A percentile compares a stretch with the other conserved stretches of the same genome.
Evolutionary conservation across 768 basidiomycete genomes (phyloP).

Genomic region (Termitomyces sp.): DNA sequence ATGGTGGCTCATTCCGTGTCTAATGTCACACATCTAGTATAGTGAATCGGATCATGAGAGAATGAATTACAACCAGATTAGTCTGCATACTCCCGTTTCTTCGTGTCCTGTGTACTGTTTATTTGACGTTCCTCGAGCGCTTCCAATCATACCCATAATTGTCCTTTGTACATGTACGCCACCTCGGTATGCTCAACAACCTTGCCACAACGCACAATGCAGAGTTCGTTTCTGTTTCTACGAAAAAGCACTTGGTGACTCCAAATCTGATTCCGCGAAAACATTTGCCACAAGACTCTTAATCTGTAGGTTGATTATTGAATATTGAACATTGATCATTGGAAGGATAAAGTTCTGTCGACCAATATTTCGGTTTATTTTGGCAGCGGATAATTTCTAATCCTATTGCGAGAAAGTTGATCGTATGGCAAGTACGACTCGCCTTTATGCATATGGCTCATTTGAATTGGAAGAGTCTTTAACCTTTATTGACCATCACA

Average conservation of each 20-base stretch:
- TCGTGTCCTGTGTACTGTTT: neutral
- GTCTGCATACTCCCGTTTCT: slow-evolving; percentile 30
- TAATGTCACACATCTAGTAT: slow-evolving; percentile 50
- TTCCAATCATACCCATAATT: slow-evolving; percentile 58
- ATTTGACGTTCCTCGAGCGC: slow-evolving; percentile 55
- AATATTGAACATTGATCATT: slow-evolving; percentile 47
- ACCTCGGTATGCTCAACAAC: slow-evolving; percentile 54
- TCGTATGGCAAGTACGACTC: too few species aligned
- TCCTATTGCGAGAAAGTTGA: too few species aligned
- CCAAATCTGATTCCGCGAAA: slow-evolving; percentile 40
- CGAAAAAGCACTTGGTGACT: slow-evolving; percentile 54
- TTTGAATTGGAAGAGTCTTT: too few species aligned
- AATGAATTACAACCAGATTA: slow-evolving; percentile 73
- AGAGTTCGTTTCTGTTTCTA: slow-evolving; percentile 80
- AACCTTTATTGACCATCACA: too few species aligned
- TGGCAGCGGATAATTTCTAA: slow-evolving; percentile 7
- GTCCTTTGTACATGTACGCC: slow-evolving; percentile 49
- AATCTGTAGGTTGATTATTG: slow-evolving; percentile 34
- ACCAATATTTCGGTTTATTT: slow-evolving; percentile 54
- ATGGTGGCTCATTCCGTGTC: slow-evolving; percentile 40
- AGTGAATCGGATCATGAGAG: slow-evolving; percentile 48
- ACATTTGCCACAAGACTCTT: slow-evolving; percentile 46
- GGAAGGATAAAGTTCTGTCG: slow-evolving; percentile 86
- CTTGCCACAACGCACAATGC: slow-evolving; percentile 54
- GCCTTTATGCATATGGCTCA: too few species aligned